A percentile compares a stretch with the other conserved stretches of the same genome.
phyloP scores from a whole-genome alignment of 345 rosid species.

The Populus euphratica region DNA sequence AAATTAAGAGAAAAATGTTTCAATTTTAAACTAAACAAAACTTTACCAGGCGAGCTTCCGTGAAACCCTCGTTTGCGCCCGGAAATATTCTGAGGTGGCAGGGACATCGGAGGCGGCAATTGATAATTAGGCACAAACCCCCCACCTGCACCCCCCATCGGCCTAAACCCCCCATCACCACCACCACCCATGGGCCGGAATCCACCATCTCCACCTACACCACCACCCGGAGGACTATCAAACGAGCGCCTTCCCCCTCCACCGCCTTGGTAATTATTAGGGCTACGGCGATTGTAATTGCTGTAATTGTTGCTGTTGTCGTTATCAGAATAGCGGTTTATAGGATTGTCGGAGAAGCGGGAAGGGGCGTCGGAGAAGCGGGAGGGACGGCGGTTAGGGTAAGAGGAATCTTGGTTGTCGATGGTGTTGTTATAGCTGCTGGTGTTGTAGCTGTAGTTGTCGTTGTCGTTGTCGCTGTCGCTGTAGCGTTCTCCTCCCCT shows the following conservation, averaged over 20 bases:
- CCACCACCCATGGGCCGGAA: slow-evolving; percentile 16
- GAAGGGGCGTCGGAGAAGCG: slow-evolving; percentile 35
- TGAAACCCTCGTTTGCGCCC: slow-evolving; percentile 71
- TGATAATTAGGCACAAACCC: slow-evolving; percentile 30
- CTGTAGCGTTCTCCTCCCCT: slow-evolving; percentile 62
- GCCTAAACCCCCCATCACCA: slow-evolving; percentile 28
- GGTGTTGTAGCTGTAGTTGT: neutral
- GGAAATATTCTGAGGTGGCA: slow-evolving; percentile 32
- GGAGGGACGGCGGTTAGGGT: slow-evolving; percentile 38
- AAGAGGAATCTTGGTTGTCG: slow-evolving; percentile 34
- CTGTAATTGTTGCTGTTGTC: neutral
- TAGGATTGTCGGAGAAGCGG: slow-evolving; percentile 23
- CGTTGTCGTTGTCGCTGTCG: slow-evolving; percentile 3
- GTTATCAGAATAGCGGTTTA: slow-evolving; percentile 24
- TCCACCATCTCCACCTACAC: slow-evolving; percentile 30
- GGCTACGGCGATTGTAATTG: slow-evolving; percentile 59
- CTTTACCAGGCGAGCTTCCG: slow-evolving; percentile 44
- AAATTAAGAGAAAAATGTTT: too few relatives aligned
- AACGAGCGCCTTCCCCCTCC: slow-evolving; percentile 46
- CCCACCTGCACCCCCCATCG: slow-evolving; percentile 28
- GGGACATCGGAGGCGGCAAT: slow-evolving; percentile 19
- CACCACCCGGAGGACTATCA: slow-evolving; percentile 56
- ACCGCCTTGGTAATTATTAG: slow-evolving; percentile 45
- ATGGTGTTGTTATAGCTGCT: neutral
- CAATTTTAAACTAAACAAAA: neutral